Percentiles rank a stretch among this genome's conserved stretches.
Evolutionary conservation across 495 filamentous ascomycete genomes (phyloP).

Genomic region (Aspergillus diversus): DNA sequence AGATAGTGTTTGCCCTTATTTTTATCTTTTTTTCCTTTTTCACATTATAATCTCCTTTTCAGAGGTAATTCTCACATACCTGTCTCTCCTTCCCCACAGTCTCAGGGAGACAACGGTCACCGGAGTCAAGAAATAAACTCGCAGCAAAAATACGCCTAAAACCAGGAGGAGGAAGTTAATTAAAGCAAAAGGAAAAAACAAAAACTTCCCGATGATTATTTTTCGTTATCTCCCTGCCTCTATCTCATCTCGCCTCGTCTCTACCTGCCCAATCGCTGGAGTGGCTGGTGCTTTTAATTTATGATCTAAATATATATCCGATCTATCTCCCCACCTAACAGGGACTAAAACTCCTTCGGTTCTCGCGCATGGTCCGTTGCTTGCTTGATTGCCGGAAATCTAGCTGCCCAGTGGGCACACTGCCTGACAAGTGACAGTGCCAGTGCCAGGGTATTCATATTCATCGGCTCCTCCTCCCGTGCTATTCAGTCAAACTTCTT

Average conservation of each 20-base stretch:
- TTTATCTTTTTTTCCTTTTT: conserved; percentile 7
- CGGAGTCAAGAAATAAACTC: neutral
- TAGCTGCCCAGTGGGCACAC: conserved; percentile 12
- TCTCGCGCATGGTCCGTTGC: conserved; percentile 23
- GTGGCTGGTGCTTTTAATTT: conserved; percentile 24
- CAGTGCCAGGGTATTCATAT: neutral
- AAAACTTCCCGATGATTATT: conserved; percentile 9
- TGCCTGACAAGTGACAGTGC: conserved; percentile 10
- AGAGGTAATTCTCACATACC: neutral
- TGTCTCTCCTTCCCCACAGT: neutral
- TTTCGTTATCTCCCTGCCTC: neutral
- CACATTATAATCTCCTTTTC: neutral
- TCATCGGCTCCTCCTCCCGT: conserved; percentile 3
- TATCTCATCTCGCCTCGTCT: conserved; percentile 15
- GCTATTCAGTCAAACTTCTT: conserved; percentile 8
- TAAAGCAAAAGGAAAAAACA: neutral
- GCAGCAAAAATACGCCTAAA: too few species aligned
- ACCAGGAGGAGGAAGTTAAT: neutral
- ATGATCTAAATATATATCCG: conserved; percentile 34
- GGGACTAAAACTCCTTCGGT: conserved; percentile 17
- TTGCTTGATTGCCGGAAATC: conserved; percentile 18
- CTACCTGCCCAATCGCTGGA: conserved; percentile 13
- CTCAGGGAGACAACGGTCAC: conserved; percentile 2
- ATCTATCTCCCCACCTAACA: conserved; percentile 28
- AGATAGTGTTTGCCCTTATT: conserved; percentile 6